phyloP scores from a whole-genome alignment of 768 basidiomycete genomes.

The Rickenella mellea region DNA sequence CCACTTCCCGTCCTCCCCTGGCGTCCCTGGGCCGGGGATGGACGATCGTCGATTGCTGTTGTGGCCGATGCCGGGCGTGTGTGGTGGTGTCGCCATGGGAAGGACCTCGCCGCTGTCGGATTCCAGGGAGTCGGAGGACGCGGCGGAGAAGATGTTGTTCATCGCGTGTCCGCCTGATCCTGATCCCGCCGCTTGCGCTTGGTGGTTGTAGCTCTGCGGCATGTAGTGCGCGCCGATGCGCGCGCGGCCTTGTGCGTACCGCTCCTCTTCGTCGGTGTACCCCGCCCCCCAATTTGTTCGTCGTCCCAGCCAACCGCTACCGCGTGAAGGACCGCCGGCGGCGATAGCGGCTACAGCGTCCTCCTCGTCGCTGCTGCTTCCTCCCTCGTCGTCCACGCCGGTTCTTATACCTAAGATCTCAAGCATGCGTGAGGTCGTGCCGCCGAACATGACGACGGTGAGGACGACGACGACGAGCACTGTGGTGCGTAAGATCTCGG shows the following conservation, averaged over 20 bases:
- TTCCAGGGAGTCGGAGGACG: conserved; percentile 70
- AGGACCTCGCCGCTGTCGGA: conserved; percentile 71
- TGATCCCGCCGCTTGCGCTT: conserved; percentile 20
- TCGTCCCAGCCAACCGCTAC: conserved; percentile 20
- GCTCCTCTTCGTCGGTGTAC: conserved; percentile 15
- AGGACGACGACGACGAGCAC: conserved; percentile 93
- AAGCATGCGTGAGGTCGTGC: conserved; percentile 95
- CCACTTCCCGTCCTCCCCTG: conserved; percentile 76
- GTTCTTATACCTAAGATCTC: conserved; percentile 94
- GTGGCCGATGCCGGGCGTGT: not conserved
- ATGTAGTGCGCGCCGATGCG: conserved; percentile 53
- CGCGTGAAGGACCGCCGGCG: too few species aligned
- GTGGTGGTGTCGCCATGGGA: conserved; percentile 54
- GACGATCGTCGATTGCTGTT: conserved; percentile 14
- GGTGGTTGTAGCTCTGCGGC: conserved; percentile 52
- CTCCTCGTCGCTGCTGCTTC: conserved; percentile 34
- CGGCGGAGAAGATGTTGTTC: conserved; percentile 48
- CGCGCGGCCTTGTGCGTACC: conserved; percentile 25
- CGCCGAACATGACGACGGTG: conserved; percentile 90
- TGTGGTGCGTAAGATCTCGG: conserved; percentile 83
- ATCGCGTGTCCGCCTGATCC: conserved; percentile 16
- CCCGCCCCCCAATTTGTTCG: conserved; percentile 22
- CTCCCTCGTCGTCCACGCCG: conserved; percentile 90
- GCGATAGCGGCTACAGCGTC: conserved; percentile 10
- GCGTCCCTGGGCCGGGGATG: conserved; percentile 10